A percentile compares a stretch with the other conserved stretches of the same genome.
Conservation (phyloP, 2,329 filamentous ascomycete species). For the Ascochyta rabiei region DNA sequence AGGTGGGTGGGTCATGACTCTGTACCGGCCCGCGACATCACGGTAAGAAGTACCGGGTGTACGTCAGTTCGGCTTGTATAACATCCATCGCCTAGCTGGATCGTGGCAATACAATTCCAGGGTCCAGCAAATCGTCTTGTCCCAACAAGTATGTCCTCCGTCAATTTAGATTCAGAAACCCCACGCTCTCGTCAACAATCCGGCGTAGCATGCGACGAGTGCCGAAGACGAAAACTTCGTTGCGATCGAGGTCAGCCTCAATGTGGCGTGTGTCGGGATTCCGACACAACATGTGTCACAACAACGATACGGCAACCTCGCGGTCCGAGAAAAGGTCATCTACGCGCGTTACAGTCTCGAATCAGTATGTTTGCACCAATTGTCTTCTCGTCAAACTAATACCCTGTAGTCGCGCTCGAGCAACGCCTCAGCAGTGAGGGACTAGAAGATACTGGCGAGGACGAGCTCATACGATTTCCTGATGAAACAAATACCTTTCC, state of each 20-base stretch:
- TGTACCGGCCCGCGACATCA: background rate
- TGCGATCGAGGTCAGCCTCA: slow-evolving; percentile 7
- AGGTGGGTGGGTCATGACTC: background rate
- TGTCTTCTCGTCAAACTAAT: background rate
- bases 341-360: slow-evolving; percentile 8
- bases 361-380: background rate
- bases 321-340: slow-evolving; percentile 4
- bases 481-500: background rate
- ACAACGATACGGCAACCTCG: slow-evolving; percentile 6
- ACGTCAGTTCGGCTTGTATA: no score
- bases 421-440: background rate
- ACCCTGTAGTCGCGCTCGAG: slow-evolving; percentile 1
- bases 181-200: slow-evolving; percentile 5
- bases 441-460: background rate
- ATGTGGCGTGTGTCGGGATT: slow-evolving; percentile 5
- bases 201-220: slow-evolving; percentile 7
- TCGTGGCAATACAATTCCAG: no score
- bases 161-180: background rate
- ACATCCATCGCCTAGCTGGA: no score
- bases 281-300: slow-evolving; percentile 5
- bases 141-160: background rate
- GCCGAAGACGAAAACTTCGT: slow-evolving; percentile 6
- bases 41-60: background rate
- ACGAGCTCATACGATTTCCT: background rate
- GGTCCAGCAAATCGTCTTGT: background rate